A percentile compares a stretch with the other conserved stretches of the same genome.
Conservation (phyloP, 768 basidiomycete species). For the Mycena metata region DNA sequence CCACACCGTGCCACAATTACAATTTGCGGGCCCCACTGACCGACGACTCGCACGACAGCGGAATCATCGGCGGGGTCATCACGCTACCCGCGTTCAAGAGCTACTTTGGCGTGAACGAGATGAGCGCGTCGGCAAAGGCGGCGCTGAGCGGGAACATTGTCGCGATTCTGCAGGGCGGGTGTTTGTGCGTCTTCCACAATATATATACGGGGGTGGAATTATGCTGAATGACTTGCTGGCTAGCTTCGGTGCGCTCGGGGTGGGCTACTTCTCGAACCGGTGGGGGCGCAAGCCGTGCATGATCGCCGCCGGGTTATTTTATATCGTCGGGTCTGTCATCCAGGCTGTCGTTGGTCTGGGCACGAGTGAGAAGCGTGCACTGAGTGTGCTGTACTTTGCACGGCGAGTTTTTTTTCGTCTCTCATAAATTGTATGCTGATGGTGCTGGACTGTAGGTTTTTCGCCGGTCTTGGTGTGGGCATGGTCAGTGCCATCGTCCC, state of each 20-base stretch:
- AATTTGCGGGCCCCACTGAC: not conserved
- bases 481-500: constrained; percentile 66
- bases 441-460: constrained; percentile 56
- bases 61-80: constrained; percentile 65
- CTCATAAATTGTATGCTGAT: constrained; percentile 46
- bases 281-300: constrained; percentile 65
- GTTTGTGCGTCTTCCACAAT: constrained; percentile 61
- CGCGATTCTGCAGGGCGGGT: constrained; percentile 63
- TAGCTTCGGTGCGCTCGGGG: constrained; percentile 62
- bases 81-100: constrained; percentile 59
- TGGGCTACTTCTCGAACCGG: constrained; percentile 54
- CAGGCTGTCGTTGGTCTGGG: constrained; percentile 62
- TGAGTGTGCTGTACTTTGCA: constrained; percentile 28
- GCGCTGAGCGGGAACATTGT: constrained; percentile 66
- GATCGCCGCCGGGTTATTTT: constrained; percentile 61
- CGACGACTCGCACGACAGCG: constrained; percentile 24
- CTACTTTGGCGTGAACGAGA: constrained; percentile 63
- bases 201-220: not conserved
- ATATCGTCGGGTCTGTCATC: constrained; percentile 61
- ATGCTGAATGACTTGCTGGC: not conserved
- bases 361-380: constrained; percentile 14
- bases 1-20: too few species aligned
- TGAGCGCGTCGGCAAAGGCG: constrained; percentile 54
- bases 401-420: constrained; percentile 13
- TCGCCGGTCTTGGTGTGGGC: constrained; percentile 75